Base-by-base conservation (phyloP, 1,284 basidiomycete genomes). In the Laetiporus sulphureus region DNA sequence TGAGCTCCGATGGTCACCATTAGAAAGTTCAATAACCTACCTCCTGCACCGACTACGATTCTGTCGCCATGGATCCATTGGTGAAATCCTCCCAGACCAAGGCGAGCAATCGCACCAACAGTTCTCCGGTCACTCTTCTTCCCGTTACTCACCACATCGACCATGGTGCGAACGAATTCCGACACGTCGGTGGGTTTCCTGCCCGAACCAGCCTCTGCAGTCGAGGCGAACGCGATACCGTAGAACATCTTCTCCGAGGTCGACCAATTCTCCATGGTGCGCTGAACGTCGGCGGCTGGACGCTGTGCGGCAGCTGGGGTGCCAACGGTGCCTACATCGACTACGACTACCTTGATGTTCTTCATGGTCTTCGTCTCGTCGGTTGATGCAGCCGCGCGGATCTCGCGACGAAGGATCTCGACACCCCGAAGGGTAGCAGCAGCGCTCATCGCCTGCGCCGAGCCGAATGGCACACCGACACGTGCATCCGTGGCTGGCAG, bases 41-140 rank as follows among this genome's bases (percentile, higher is more conserved):
- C 83, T 60, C 85, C 85, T 40, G 85, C 80, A 46, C 85, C 86
- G 39, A 88, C 64, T 13, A 76, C 71, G 52, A 85, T 73, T 32
- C 81, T 63, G 38, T 83, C 73, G 2, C 85, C 82, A 23, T 71
- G 69, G 22, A 81, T 50, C 69, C 75, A 77, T 48, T 68, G 73
- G 50, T 60, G 59, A 15, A 75, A 46, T 40, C 61, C 66, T 2
- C 71, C 71, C 2, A 77, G 46, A 10, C 65, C 67, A 20, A 77
- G 18, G 8, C 69, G 71, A 40, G 71, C 67, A 18, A 73, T 12
- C n/a, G 55, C 20, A 13, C 5, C 37, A 7, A 31, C 7, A 5
- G 36, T 16, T n/a, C 30, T 55, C 43, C 67, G 60, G 42, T 61
- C 62, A 37, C 64, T 56, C 49, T 56, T 62, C 4, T 56, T 63